phyloP scores from a whole-genome alignment of 2,329 filamentous ascomycete genomes.

The Ophiosphaerella herpotricha region DNA sequence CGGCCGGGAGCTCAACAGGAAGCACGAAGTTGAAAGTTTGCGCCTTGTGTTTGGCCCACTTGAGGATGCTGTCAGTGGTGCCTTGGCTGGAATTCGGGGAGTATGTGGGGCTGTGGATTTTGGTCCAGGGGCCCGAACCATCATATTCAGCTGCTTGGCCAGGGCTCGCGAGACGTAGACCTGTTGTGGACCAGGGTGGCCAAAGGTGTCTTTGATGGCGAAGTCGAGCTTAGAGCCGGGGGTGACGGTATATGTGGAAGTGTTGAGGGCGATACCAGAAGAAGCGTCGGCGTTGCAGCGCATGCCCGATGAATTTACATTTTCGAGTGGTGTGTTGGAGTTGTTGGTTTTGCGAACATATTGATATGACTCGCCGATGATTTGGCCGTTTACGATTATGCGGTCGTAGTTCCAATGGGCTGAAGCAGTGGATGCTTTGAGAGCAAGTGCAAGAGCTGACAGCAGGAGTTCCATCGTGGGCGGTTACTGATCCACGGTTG shows the following conservation, averaged over 20 bases:
- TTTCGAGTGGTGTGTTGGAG: constrained; percentile 28
- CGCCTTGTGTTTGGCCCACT: constrained; percentile 34
- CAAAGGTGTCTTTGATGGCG: constrained; percentile 54
- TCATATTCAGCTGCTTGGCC: constrained; percentile 18
- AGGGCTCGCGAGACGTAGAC: constrained; percentile 35
- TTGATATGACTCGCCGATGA: constrained; percentile 29
- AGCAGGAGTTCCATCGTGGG: constrained; percentile 3
- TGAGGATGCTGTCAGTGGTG: constrained; percentile 16
- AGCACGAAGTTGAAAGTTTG: constrained; percentile 41
- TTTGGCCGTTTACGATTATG: constrained; percentile 32
- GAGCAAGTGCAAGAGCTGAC: constrained; percentile 4
- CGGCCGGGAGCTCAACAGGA: constrained; percentile 41
- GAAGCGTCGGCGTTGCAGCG: constrained; percentile 29
- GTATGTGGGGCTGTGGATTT: constrained; percentile 36
- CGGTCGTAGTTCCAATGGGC: constrained; percentile 35
- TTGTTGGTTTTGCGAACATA: constrained; percentile 29
- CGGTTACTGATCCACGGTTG: background rate
- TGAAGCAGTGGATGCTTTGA: constrained; percentile 2
- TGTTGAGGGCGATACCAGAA: constrained; percentile 20
- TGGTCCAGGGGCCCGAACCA: constrained; percentile 33
- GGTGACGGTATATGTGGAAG: constrained; percentile 24
- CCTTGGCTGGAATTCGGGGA: constrained; percentile 34
- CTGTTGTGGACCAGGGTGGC: constrained; percentile 32
- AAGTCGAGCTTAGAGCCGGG: constrained; percentile 53
- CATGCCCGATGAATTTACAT: constrained; percentile 29